phyloP scores from a whole-genome alignment of 1,139 yeast genomes.

The Kodamaea plutei region DNA sequence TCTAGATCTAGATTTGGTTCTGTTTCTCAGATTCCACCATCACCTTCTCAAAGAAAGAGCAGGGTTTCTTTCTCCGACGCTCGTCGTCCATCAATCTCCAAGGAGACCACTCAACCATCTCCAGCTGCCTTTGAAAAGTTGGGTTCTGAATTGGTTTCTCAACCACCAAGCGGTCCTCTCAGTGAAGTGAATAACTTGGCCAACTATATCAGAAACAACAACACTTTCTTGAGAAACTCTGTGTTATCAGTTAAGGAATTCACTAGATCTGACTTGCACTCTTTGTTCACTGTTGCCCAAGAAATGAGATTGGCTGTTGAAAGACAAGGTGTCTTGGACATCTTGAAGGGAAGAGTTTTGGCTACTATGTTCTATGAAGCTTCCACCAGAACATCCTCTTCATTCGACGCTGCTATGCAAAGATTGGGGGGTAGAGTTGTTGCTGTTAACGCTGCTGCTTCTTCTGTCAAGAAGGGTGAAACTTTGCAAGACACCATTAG shows the following conservation, averaged over 20 bases:
- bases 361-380: slow-evolving; percentile 98
- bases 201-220: slow-evolving; percentile 71
- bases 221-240: slow-evolving; percentile 85
- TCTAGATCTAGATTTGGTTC: slow-evolving; percentile 39
- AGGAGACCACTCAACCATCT: slow-evolving; percentile 27
- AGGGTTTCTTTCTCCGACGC: slow-evolving; percentile 45
- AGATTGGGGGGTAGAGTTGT: slow-evolving; percentile 98
- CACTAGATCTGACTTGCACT: slow-evolving; percentile 82
- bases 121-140: slow-evolving; percentile 51
- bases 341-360: slow-evolving; percentile 84
- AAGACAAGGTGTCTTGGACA: slow-evolving; percentile 90
- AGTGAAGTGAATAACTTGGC: slow-evolving; percentile 76
- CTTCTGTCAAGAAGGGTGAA: slow-evolving; percentile 97
- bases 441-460: slow-evolving; percentile 74
- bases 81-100: slow-evolving; percentile 43
- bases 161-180: slow-evolving; percentile 61
- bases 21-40: slow-evolving; percentile 40
- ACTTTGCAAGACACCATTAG: slow-evolving; percentile 95
- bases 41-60: slow-evolving; percentile 42
- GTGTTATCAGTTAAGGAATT: slow-evolving; percentile 86
- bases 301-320: slow-evolving; percentile 97
- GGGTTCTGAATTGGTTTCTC: slow-evolving; percentile 70
- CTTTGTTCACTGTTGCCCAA: slow-evolving; percentile 93
- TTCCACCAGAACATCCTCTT: slow-evolving; percentile 92
- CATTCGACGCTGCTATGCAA: slow-evolving; percentile 99